These are phyloP conservation scores for Kurtzmaniella quercitrusa DNA, from an alignment of 1,139 yeast species.

Conservation along the genomic window DNA sequence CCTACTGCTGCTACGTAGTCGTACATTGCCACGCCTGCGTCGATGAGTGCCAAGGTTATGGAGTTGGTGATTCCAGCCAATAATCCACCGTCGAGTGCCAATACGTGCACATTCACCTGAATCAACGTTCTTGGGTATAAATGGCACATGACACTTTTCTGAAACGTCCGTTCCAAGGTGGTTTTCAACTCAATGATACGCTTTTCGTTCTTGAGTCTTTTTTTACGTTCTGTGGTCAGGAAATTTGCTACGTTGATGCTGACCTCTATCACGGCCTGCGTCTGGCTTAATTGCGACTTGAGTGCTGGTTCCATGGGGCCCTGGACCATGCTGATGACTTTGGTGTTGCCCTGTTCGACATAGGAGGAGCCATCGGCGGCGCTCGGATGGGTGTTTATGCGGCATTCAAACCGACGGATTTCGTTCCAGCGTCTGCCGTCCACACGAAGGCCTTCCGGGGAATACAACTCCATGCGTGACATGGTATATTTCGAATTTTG, in stretches of 20 bases:
- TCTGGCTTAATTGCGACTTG: slow-evolving; percentile 42
- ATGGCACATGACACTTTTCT: slow-evolving; percentile 69
- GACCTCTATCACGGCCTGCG: slow-evolving; percentile 57
- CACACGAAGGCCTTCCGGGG: slow-evolving; percentile 88
- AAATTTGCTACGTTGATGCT: slow-evolving; percentile 74
- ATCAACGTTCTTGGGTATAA: slow-evolving; percentile 83
- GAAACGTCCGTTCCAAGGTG: slow-evolving; percentile 73
- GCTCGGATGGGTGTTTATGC: slow-evolving; percentile 81
- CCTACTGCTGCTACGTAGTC: slow-evolving; percentile 82
- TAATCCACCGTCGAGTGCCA: slow-evolving; percentile 89
- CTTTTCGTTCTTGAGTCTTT: slow-evolving; percentile 57
- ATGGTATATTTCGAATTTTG: slow-evolving; percentile 14
- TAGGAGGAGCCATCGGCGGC: slow-evolving; percentile 91
- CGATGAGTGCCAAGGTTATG: slow-evolving; percentile 84
- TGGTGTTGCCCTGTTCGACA: slow-evolving; percentile 89
- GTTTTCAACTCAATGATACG: slow-evolving; percentile 74
- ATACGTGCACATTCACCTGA: slow-evolving; percentile 65
- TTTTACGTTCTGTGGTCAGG: slow-evolving; percentile 73
- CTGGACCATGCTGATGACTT: slow-evolving; percentile 76
- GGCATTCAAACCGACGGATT: slow-evolving; percentile 73
- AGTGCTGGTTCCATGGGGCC: slow-evolving; percentile 86
- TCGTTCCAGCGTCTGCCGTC: slow-evolving; percentile 98
- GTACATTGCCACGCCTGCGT: slow-evolving; percentile 93
- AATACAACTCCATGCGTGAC: slow-evolving; percentile 76
- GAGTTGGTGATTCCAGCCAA: slow-evolving; percentile 80